Conservation (phyloP, 306 rosid genomes). For the Bauhinia variegata region DNA sequence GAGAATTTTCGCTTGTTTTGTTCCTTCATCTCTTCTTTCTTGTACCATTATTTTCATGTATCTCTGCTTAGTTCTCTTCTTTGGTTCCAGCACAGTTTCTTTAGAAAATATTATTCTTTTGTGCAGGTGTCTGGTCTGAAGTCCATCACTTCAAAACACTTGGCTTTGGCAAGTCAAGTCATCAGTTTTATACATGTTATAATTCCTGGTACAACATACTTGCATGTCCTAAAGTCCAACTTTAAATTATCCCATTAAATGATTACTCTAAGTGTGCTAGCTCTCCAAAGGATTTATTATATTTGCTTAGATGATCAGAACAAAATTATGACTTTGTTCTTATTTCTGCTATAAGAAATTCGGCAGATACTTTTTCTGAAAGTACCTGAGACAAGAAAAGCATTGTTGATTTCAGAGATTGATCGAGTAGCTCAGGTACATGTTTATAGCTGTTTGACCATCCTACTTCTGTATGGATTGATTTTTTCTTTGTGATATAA, state of each 20-base stretch:
- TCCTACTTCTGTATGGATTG: constrained; percentile 12
- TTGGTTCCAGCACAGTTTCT: constrained; percentile 28
- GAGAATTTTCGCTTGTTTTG: constrained; percentile 14
- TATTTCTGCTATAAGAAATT: constrained; percentile 68
- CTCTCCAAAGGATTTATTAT: constrained; percentile 16
- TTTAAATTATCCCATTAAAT: constrained; percentile 1
- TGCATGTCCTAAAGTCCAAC: constrained; percentile 14
- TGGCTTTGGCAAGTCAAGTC: constrained; percentile 99
- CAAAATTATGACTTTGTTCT: constrained; percentile 41
- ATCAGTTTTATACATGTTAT: constrained; percentile 79
- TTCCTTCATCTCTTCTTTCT: neutral
- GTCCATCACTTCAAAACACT: constrained; percentile 97
- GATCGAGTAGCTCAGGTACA: constrained; percentile 91
- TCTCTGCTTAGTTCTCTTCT: neutral
- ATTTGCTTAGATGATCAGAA: constrained; percentile 13
- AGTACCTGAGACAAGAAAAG: constrained; percentile 88
- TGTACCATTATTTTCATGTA: neutral
- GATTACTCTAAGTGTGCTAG: constrained; percentile 4
- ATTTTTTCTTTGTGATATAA: neutral
- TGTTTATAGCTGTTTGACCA: constrained; percentile 22
- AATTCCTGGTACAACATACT: constrained; percentile 68
- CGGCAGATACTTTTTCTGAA: constrained; percentile 85
- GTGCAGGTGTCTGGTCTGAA: constrained; percentile 95
- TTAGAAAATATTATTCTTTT: constrained; percentile 33
- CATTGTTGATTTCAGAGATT: constrained; percentile 76